Percentiles rank a stretch among this genome's conserved stretches.
Evolutionary conservation across 108 stramenopile species (phyloP).

Genomic region (Cyclotella sp.): DNA sequence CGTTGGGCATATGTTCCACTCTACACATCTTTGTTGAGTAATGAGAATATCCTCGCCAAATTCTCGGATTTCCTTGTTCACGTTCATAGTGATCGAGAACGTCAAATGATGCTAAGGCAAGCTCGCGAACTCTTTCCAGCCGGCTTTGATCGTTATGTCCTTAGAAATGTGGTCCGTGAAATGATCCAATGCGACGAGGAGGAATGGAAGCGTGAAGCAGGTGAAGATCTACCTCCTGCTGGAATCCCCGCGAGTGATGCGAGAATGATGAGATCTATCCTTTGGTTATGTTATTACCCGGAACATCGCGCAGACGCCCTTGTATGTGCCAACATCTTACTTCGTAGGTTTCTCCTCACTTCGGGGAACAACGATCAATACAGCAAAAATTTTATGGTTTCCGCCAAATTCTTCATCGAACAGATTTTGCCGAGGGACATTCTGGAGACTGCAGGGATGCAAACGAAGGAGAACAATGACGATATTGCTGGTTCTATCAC

Average conservation of each 20-base stretch:
- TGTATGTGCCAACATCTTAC: conserved; percentile 71
- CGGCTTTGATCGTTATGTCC: conserved; percentile 50
- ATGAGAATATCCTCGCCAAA: conserved; percentile 51
- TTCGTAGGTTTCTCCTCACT: conserved; percentile 64
- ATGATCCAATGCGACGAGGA: conserved; percentile 47
- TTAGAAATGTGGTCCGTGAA: conserved; percentile 61
- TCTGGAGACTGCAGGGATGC: conserved; percentile 32
- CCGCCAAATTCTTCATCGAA: conserved; percentile 35
- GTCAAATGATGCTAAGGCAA: conserved; percentile 58
- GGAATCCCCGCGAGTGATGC: conserved; percentile 42
- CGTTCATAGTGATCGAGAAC: conserved; percentile 60
- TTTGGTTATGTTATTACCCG: conserved; percentile 67
- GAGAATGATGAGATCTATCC: conserved; percentile 63
- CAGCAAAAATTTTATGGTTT: conserved; percentile 11
- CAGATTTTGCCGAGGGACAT: conserved; percentile 40
- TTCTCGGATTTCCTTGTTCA: conserved; percentile 61
- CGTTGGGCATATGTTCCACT: conserved; percentile 70
- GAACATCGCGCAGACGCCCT: conserved; percentile 72
- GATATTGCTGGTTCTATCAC: conserved; percentile 25
- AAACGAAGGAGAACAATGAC: conserved; percentile 11
- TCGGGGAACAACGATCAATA: conserved; percentile 17
- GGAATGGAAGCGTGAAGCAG: conserved; percentile 44
- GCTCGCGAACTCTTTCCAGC: conserved; percentile 62
- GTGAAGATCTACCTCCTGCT: conserved; percentile 45
- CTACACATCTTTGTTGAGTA: conserved; percentile 72